phyloP scores from a whole-genome alignment of 2,329 filamentous ascomycete genomes.

The Chaetomium sp. region DNA sequence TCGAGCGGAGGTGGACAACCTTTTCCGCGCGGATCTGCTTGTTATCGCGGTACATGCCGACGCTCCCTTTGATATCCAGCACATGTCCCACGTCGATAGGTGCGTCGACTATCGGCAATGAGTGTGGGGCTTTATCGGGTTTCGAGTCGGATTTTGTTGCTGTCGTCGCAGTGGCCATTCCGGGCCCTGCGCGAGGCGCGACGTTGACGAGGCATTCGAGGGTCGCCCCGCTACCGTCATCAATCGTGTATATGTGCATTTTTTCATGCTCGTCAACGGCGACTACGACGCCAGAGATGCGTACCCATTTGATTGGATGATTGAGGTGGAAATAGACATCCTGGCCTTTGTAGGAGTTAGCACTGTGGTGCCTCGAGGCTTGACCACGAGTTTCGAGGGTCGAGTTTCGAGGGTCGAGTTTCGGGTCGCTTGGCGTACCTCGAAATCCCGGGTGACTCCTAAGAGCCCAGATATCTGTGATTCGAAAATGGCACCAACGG shows the following conservation, averaged over 20 bases:
- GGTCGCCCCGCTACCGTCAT: slow-evolving; percentile 64
- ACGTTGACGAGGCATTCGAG: slow-evolving; percentile 50
- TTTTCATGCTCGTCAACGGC: slow-evolving; percentile 55
- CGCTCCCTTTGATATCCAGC: slow-evolving; percentile 58
- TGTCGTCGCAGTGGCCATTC: neutral
- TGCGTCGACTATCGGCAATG: slow-evolving; percentile 28
- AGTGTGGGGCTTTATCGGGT: neutral
- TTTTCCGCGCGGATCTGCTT: slow-evolving; percentile 58
- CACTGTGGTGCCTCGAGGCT: neutral
- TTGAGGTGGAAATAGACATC: slow-evolving; percentile 69
- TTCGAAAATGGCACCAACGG: slow-evolving; percentile 60
- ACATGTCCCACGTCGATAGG: slow-evolving; percentile 56
- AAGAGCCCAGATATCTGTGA: slow-evolving; percentile 53
- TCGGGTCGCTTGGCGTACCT: slow-evolving; percentile 44
- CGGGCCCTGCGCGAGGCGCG: slow-evolving; percentile 5
- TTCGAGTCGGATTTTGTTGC: slow-evolving; percentile 9
- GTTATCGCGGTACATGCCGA: slow-evolving; percentile 51
- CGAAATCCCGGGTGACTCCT: slow-evolving; percentile 53
- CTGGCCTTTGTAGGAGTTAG: slow-evolving; percentile 45
- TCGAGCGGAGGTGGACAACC: slow-evolving; percentile 51
- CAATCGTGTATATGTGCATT: slow-evolving; percentile 58
- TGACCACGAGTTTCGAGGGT: neutral
- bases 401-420: neutral
- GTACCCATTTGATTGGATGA: slow-evolving; percentile 75
- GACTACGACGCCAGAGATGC: slow-evolving; percentile 70